Conservation (phyloP, 2,329 filamentous ascomycete genomes). For the Paracoccidioides brasiliensis region DNA sequence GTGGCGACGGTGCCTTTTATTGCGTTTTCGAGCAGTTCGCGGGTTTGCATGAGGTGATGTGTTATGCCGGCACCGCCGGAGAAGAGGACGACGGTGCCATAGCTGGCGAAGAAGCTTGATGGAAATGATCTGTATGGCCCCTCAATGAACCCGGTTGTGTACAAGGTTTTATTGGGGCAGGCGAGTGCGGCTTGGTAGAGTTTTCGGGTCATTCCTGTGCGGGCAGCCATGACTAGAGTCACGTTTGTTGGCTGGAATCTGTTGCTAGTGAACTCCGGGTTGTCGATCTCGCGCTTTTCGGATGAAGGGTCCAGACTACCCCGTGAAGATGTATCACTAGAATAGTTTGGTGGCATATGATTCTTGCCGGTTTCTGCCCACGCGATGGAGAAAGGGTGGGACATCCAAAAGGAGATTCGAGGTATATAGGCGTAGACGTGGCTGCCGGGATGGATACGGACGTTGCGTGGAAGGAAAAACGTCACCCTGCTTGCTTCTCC, state of each 20-base stretch:
- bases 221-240: conserved; percentile 45
- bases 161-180: conserved; percentile 37
- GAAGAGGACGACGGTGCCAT: conserved; percentile 53
- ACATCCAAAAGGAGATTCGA: conserved; percentile 34
- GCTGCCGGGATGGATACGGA: conserved; percentile 42
- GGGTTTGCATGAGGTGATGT: conserved; percentile 49
- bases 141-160: conserved; percentile 46
- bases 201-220: conserved; percentile 50
- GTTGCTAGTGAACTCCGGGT: conserved; percentile 10
- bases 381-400: conserved; percentile 36
- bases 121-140: conserved; percentile 51
- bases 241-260: conserved; percentile 27
- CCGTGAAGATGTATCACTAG: background rate
- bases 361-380: conserved; percentile 29
- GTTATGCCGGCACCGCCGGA: conserved; percentile 55
- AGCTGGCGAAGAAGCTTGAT: conserved; percentile 41
- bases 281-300: conserved; percentile 6
- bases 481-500: conserved; percentile 49
- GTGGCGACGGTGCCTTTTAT: conserved; percentile 42
- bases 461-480: conserved; percentile 43
- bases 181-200: conserved; percentile 45
- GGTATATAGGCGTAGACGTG: conserved; percentile 51
- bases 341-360: conserved; percentile 9
- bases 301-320: background rate
- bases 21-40: conserved; percentile 43